Percentiles rank a stretch among this genome's conserved stretches.
phyloP scores from a whole-genome alignment of 179 eudicot species.

The Vitellaria paradoxa region DNA sequence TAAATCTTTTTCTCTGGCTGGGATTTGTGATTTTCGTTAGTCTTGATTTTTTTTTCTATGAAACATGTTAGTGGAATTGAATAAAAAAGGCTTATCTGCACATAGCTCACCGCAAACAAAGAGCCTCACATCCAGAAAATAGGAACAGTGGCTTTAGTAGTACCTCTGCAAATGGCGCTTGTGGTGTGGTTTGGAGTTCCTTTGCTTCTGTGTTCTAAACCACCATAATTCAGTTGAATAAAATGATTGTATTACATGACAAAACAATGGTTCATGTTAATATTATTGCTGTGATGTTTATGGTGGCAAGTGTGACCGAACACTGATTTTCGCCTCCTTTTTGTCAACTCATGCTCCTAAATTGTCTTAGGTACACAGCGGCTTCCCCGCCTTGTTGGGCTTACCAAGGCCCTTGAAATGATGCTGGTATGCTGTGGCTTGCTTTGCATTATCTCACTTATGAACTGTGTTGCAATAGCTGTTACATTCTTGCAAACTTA shows the following conservation, averaged over 20 bases:
- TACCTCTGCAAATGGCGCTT: not conserved
- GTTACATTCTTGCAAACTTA: not conserved
- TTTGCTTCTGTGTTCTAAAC: not conserved
- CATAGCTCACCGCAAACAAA: not conserved
- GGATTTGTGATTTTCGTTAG: not conserved
- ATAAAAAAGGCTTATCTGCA: not conserved
- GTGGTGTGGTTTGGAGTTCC: no score
- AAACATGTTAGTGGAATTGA: not conserved
- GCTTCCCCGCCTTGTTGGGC: conserved; percentile 92
- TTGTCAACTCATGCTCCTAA: not conserved
- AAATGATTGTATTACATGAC: not conserved
- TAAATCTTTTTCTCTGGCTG: not conserved
- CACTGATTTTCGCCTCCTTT: no score
- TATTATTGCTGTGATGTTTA: no score
- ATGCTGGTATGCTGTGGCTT: conserved; percentile 61
- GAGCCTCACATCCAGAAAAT: no score
- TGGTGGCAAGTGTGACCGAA: no score
- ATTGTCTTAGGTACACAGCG: conserved; percentile 77
- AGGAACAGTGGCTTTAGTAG: not conserved
- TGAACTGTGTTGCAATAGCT: not conserved
- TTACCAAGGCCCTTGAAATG: conserved; percentile 90
- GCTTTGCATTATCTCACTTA: not conserved
- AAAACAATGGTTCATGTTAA: not conserved
- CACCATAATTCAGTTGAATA: not conserved
- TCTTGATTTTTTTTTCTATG: not conserved